Conservation (phyloP, 2,329 filamentous ascomycete species). For the Didymella pinodella region DNA sequence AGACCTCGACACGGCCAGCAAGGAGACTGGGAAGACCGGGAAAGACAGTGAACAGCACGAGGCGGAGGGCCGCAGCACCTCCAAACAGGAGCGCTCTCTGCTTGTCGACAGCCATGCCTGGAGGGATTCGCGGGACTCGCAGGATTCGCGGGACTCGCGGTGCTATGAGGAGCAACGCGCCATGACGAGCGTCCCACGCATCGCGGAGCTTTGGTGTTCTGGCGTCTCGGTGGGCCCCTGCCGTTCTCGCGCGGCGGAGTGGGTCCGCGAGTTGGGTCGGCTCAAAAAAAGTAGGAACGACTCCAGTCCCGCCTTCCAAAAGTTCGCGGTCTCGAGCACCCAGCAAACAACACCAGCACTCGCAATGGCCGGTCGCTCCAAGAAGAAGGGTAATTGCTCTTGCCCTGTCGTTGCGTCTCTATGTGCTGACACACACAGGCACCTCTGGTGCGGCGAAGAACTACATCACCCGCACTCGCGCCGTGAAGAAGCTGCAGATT, state of each 20-base stretch:
- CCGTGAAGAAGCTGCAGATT: constrained; percentile 96
- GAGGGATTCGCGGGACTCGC: background rate
- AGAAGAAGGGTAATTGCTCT: constrained; percentile 68
- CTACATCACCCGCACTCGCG: constrained; percentile 96
- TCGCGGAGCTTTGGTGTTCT: constrained; percentile 15
- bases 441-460: constrained; percentile 94
- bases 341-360: constrained; percentile 10
- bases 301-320: constrained; percentile 20
- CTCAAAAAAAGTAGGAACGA: constrained; percentile 23
- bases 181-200: constrained; percentile 19
- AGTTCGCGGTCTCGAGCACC: constrained; percentile 18
- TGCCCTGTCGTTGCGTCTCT: background rate
- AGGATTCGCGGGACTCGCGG: background rate
- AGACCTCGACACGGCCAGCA: constrained; percentile 92
- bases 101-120: constrained; percentile 59
- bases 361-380: constrained; percentile 49
- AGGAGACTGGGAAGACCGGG: constrained; percentile 84
- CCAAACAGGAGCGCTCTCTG: constrained; percentile 74
- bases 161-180: constrained; percentile 19
- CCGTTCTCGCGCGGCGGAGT: constrained; percentile 26
- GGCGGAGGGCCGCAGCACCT: constrained; percentile 77
- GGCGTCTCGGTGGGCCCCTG: constrained; percentile 26
- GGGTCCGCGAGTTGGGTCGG: constrained; percentile 27
- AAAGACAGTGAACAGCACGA: constrained; percentile 81
- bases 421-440: constrained; percentile 58